Conservation (phyloP, 371 early-diverging fungal species). For the Actinomortierella ambigua region DNA sequence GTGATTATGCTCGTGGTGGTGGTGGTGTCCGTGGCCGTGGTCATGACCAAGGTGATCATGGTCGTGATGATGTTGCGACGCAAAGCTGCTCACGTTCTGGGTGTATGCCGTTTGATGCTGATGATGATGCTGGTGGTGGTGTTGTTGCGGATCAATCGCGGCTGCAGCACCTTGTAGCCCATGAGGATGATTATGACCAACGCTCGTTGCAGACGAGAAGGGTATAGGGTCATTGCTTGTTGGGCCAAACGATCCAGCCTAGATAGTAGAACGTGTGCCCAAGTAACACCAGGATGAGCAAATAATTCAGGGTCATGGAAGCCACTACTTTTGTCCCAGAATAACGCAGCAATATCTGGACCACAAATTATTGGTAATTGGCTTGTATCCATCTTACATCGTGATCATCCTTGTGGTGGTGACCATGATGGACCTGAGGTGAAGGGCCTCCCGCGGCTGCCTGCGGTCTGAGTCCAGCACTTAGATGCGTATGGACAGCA, state of each 20-base stretch:
- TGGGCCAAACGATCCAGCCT: conserved; percentile 3
- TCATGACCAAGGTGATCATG: conserved; percentile 13
- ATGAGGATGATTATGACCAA: conserved; percentile 2
- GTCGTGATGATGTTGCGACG: conserved; percentile 12
- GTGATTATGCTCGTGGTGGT: conserved; percentile 17
- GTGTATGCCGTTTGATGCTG: neutral
- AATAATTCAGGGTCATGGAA: conserved; percentile 3
- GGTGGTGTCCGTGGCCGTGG: conserved; percentile 18
- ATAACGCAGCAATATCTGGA: neutral
- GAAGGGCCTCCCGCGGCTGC: conserved; percentile 2
- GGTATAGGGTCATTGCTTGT: conserved; percentile 7
- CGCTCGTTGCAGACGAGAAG: conserved; percentile 5
- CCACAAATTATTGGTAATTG: neutral
- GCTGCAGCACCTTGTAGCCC: too few species aligned
- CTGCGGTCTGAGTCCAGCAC: neutral
- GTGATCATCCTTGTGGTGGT: conserved; percentile 28
- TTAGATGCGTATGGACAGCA: conserved; percentile 3
- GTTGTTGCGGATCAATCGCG: neutral
- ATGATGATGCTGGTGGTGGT: conserved; percentile 6
- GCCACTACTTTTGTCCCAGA: neutral
- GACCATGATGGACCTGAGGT: conserved; percentile 15
- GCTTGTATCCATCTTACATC: conserved; percentile 2
- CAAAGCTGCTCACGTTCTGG: neutral
- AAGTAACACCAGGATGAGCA: too few species aligned
- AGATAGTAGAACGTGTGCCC: too few species aligned